Evolutionary conservation across 257 asterid genomes (phyloP).

Genomic region (Leonotis leonurus): DNA sequence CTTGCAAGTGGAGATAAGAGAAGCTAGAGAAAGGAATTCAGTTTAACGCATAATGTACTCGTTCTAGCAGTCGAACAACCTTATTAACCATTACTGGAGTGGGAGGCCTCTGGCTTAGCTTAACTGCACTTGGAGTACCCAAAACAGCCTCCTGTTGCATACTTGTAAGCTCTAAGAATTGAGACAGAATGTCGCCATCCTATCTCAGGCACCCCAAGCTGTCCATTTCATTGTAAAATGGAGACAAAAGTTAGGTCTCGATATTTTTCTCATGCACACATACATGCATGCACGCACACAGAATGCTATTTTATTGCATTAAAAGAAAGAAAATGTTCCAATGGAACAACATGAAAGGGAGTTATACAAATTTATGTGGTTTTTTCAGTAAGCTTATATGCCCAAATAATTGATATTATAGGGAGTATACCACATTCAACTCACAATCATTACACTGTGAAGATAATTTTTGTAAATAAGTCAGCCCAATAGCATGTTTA

Average conservation of each 20-base stretch:
- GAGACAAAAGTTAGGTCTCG: background rate
- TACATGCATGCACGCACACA: no score
- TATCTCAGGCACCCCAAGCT: slow-evolving; percentile 55
- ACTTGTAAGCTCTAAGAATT: slow-evolving; percentile 88
- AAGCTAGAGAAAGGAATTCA: slow-evolving; percentile 13
- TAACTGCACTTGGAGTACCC: slow-evolving; percentile 30
- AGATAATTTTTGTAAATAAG: no score
- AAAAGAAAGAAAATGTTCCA: no score
- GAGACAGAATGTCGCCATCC: slow-evolving; percentile 87
- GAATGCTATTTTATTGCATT: no score
- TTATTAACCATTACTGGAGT: slow-evolving; percentile 49
- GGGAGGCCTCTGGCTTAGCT: slow-evolving; percentile 36
- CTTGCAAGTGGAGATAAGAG: background rate
- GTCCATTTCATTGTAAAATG: slow-evolving; percentile 9
- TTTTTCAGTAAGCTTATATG: no score
- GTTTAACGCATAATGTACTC: slow-evolving; percentile 70
- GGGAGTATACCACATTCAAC: background rate
- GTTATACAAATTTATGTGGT: no score
- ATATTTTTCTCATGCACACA: no score
- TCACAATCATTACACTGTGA: background rate
- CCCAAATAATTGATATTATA: no score
- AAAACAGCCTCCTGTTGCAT: slow-evolving; percentile 88
- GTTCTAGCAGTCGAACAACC: slow-evolving; percentile 82
- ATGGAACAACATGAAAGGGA: no score
- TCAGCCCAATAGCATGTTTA: background rate